Evolutionary conservation across 129 eudicot genomes (phyloP), one percentile per base, ranked within the genome.

Genomic region (Kitagawia praeruptora): DNA sequence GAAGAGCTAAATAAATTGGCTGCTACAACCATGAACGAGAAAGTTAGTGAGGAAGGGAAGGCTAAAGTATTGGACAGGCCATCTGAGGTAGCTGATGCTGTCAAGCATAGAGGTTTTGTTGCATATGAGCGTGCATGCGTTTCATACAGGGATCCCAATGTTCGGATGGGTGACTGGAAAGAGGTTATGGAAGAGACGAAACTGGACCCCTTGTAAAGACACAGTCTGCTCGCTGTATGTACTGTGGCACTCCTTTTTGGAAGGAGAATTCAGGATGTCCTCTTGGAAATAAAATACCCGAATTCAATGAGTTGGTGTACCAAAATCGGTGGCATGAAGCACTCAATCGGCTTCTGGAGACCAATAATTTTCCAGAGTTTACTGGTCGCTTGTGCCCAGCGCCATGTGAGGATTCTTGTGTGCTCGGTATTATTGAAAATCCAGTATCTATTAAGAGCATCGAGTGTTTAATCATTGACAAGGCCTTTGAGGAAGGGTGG

Each of bases 261-360:
- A 93, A 95, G 99, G 99, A 92, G 79, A 84, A 89, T 77, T 90
- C 99, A 3, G 99, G 99, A 51, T 96, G 99, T 81, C 99, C 99
- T 70, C 98, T 96, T 70, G 99, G 99, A 66, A 96, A 96, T 80
- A 96, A 96, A 82, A 96, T 96, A 49, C 99, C 99, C 0, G 99
- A 96, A 76, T 96, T 96, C 84, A 96, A 96, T 21, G 99, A 96
- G 83, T 83, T 96, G 74, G 99, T 96, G 41, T 92, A 96, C 86
- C 99, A 96, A 76, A 96, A 96, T 74, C 90, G 99, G 81, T 96
- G 99, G 99, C 98, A 92, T 70, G 99, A 96, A 80, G 99, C 99
- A 64, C 84, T 96, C 51, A 97, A 96, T 69, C 90, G 99, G 73
- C 97, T 96, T 80, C 86, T 96, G 44, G 99, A 96, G 80, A 96